These are phyloP conservation scores for Capsaspora owczarzaki DNA, from an alignment of 78 protist genomes.

Conservation along the genomic window DNA sequence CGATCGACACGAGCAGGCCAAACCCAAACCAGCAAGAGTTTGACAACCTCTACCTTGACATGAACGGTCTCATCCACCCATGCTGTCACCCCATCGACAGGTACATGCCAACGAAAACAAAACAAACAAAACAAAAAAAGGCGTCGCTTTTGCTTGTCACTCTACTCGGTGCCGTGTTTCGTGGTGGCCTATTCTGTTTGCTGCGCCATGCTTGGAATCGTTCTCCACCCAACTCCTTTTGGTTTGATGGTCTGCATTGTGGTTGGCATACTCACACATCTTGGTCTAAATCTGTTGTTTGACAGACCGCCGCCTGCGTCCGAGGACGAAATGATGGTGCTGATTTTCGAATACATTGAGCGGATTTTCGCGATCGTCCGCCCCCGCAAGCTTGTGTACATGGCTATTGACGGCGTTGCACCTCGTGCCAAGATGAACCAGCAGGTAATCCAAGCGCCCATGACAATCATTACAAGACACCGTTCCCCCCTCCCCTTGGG, in stretches of 20 bases:
- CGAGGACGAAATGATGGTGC: slow-evolving; percentile 76
- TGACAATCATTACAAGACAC: not conserved
- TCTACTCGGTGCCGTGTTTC: too few species aligned
- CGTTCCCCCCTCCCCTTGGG: not conserved
- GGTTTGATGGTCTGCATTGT: too few species aligned
- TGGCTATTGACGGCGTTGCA: slow-evolving; percentile 89
- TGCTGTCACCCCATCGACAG: slow-evolving; percentile 87
- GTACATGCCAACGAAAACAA: too few species aligned
- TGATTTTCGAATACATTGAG: slow-evolving; percentile 87
- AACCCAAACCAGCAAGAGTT: not conserved
- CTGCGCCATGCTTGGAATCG: too few species aligned
- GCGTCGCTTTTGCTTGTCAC: too few species aligned
- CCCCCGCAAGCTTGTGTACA: slow-evolving; percentile 90
- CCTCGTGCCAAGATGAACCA: slow-evolving; percentile 97
- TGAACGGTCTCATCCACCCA: slow-evolving; percentile 99
- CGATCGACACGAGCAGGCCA: not conserved
- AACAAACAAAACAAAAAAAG: too few species aligned
- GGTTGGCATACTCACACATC: too few species aligned
- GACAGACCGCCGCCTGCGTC: slow-evolving; percentile 21
- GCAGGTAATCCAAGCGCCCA: slow-evolving; percentile 76
- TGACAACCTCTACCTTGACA: slow-evolving; percentile 97
- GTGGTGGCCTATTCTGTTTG: too few species aligned
- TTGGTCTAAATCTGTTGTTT: too few species aligned
- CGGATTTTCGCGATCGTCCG: slow-evolving; percentile 83
- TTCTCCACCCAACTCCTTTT: too few species aligned